Evolutionary conservation across 1,284 basidiomycete species (phyloP), one percentile per base, ranked within the genome.

Genomic region (Ganoderma boninense): DNA sequence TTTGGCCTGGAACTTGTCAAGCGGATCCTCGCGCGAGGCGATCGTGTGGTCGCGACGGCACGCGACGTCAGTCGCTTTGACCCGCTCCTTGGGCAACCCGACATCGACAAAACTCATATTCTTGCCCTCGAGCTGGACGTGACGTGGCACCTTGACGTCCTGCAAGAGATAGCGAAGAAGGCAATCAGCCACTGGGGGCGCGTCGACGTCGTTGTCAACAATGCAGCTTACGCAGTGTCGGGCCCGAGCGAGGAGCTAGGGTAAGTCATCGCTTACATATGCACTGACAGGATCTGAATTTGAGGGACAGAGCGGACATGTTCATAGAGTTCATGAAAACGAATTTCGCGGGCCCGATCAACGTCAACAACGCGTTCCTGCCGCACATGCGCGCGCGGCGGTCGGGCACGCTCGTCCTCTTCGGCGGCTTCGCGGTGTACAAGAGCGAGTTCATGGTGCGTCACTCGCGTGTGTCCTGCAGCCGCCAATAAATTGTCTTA

Each of bases 131-230:
- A 57, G 29, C 23, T 57, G 54, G 54, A 57, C 54, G 54, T 57
- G 4, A 57, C 54, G 7, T 57, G 54, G 54, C 20, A 29, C 14
- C 32, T 80, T 18, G 67, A 77, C 20, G 72, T 74, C 65, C 66
- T 70, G 4, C 71, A 74, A 46, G 66, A 65, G 16, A 73, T 72
- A 1, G 76, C 79, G 14, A 69, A 75, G 6, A 73, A 78, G 29
- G 81, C 80, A 0, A 67, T 78, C 13, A 56, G 40, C 16, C 65
- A 79, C 29, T 82, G 78, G 77, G 80, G 81, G 8, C 75, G 74
- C 44, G 72, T 83, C 26, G 81, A 83, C 70, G 78, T 82, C 1
- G 67, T 83, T 4, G 82, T 83, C 14, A 83, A 82, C 66, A 73
- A 73, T 38, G 69, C 72, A 8, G 69, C 67, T n/a, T 64, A 56